Evolutionary conservation across 129 eudicot genomes (phyloP), one percentile per base, ranked within the genome.

Genomic region (Saposhnikovia divaricata): DNA sequence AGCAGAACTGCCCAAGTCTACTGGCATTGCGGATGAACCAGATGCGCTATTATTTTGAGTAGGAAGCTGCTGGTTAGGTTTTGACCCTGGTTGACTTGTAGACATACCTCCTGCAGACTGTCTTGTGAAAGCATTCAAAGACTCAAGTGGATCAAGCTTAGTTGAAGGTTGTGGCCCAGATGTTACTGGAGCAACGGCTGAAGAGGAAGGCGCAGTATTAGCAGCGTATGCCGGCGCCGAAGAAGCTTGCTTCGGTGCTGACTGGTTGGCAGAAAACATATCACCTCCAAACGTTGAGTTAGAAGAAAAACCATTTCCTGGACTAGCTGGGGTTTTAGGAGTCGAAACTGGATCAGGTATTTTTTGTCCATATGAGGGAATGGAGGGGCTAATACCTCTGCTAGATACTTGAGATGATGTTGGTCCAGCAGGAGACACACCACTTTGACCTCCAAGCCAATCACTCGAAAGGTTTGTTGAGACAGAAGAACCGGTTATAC

Each of bases 231-330:
- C 46, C 47, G 90, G 86, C 21, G 85, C 82, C 70, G 89, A 84
- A 68, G 97, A 84, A 77, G 85, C 78, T 46, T 85, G 89, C 61
- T 81, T 87, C 9, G 87, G 78, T 82, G 77, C 76, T 39, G 90
- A 72, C 77, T 84, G 91, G 76, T 83, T 83, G 82, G 88, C 94
- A 86, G 98, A 92, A 81, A 92, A 90, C 78, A 84, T 27, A 37
- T 87, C 98, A 74, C 92, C 90, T 69, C 91, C 98, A 91, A 89
- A 89, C 84, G 80, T 81, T 74, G 89, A 48, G 76, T 87, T 85
- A 6, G 93, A 88, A 77, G 84, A 72, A 77, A 77, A 79, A 61
- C 90, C 85, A 81, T 84, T 86, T 79, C 91, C 93, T 71, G 90
- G 80, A 76, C 84, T 83, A 80, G 48, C 78, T 6, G 74, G 46